Evolutionary conservation across 306 rosid species (phyloP).

Genomic region (Dryas drummondii): DNA sequence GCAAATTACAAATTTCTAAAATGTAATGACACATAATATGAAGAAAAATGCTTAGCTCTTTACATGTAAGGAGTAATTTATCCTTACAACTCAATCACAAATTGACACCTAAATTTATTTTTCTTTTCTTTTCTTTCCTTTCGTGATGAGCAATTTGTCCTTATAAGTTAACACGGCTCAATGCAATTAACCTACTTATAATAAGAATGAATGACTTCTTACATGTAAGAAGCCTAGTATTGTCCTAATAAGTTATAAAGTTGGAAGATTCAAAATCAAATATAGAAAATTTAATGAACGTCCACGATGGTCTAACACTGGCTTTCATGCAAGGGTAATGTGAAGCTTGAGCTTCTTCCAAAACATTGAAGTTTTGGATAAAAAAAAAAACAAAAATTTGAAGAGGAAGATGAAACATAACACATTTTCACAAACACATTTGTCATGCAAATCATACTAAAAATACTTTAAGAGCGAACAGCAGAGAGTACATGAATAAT

Average conservation of each 20-base stretch:
- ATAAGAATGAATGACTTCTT: no score
- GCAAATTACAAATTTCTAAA: background rate
- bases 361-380: slow-evolving; percentile 1
- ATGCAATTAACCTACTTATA: no score
- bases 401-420: background rate
- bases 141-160: no score
- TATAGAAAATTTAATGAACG: background rate
- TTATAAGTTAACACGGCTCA: no score
- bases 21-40: no score
- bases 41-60: no score
- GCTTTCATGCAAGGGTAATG: background rate
- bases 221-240: no score
- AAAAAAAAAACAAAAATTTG: background rate
- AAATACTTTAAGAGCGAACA: background rate
- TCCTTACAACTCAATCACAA: no score
- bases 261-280: background rate
- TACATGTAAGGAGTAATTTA: no score
- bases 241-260: no score
- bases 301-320: background rate
- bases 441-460: slow-evolving; percentile 1
- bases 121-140: no score
- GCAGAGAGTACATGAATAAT: slow-evolving; percentile 3
- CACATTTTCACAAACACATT: background rate
- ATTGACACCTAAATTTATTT: no score
- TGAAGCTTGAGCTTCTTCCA: background rate